Evolutionary conservation across 331 rosid genomes (phyloP).

Genomic region (Telfairia occidentalis): DNA sequence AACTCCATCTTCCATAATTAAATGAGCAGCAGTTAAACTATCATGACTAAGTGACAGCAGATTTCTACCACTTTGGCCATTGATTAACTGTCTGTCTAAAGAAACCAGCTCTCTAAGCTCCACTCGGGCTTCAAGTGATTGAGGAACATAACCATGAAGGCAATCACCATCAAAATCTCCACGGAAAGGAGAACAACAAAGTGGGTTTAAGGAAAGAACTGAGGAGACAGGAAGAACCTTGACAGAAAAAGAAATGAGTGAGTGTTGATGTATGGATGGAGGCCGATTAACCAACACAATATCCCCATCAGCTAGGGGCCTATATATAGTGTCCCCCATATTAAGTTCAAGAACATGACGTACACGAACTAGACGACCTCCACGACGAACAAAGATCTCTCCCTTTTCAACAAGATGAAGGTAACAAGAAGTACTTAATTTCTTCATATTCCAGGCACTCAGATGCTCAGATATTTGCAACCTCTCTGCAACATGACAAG

Average conservation of each 20-base stretch:
- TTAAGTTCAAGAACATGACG: slow-evolving; percentile 33
- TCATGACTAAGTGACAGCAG: slow-evolving; percentile 83
- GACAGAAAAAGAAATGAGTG: slow-evolving; percentile 53
- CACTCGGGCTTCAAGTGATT: slow-evolving; percentile 58
- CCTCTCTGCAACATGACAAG: slow-evolving; percentile 70
- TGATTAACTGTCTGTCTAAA: slow-evolving; percentile 61
- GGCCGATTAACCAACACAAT: slow-evolving; percentile 76
- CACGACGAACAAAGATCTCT: slow-evolving; percentile 41
- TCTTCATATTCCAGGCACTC: slow-evolving; percentile 54
- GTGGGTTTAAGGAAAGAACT: slow-evolving; percentile 69
- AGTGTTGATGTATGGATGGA: slow-evolving; percentile 94
- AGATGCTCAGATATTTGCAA: slow-evolving; percentile 54
- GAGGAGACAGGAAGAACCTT: slow-evolving; percentile 60
- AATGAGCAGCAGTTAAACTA: slow-evolving; percentile 76
- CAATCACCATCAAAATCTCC: slow-evolving; percentile 99
- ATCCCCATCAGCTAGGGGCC: slow-evolving; percentile 76
- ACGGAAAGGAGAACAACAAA: slow-evolving; percentile 85
- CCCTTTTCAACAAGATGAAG: slow-evolving; percentile 56
- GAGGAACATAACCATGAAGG: slow-evolving; percentile 89
- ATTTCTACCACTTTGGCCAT: slow-evolving; percentile 82
- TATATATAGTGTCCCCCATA: slow-evolving; percentile 57
- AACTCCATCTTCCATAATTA: slow-evolving; percentile 53
- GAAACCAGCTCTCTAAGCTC: slow-evolving; percentile 81
- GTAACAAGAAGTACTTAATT: slow-evolving; percentile 37
- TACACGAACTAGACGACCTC: slow-evolving; percentile 30